A percentile compares a stretch with the other conserved stretches of the same genome.
Conservation (phyloP, 1,139 yeast species). For the Yamadazyma trypodendri region DNA sequence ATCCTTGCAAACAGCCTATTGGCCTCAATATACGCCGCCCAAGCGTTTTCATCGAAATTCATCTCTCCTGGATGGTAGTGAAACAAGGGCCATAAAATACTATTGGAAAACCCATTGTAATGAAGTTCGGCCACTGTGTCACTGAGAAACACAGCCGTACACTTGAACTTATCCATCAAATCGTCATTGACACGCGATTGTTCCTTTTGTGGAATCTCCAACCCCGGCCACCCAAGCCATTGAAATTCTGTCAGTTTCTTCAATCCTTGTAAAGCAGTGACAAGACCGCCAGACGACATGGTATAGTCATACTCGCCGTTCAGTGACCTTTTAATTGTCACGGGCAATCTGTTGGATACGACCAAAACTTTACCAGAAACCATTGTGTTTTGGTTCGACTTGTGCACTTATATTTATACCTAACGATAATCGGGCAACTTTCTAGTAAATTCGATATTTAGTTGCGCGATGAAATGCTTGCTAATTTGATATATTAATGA, state of each 20-base stretch:
- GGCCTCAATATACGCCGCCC: slow-evolving; percentile 98
- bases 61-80: slow-evolving; percentile 99
- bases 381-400: slow-evolving; percentile 18
- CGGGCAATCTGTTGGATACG: slow-evolving; percentile 93
- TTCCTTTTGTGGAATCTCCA: slow-evolving; percentile 80
- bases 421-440: no score
- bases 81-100: slow-evolving; percentile 94
- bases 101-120: slow-evolving; percentile 92
- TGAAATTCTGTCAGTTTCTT: slow-evolving; percentile 83
- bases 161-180: slow-evolving; percentile 73
- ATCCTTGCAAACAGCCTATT: slow-evolving; percentile 78
- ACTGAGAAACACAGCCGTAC: slow-evolving; percentile 83
- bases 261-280: slow-evolving; percentile 91
- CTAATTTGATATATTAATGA: no score
- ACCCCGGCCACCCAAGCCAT: slow-evolving; percentile 98
- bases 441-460: no score
- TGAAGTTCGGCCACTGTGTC: slow-evolving; percentile 93
- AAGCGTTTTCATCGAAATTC: slow-evolving; percentile 95
- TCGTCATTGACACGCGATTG: slow-evolving; percentile 68
- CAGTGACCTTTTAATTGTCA: slow-evolving; percentile 71
- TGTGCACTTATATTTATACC: no score
- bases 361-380: slow-evolving; percentile 74
- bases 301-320: slow-evolving; percentile 65
- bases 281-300: slow-evolving; percentile 97
- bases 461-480: no score